Evolutionary conservation across 495 filamentous ascomycete genomes (phyloP), one percentile per base, ranked within the genome.

Genomic region (Neurospora sp.): DNA sequence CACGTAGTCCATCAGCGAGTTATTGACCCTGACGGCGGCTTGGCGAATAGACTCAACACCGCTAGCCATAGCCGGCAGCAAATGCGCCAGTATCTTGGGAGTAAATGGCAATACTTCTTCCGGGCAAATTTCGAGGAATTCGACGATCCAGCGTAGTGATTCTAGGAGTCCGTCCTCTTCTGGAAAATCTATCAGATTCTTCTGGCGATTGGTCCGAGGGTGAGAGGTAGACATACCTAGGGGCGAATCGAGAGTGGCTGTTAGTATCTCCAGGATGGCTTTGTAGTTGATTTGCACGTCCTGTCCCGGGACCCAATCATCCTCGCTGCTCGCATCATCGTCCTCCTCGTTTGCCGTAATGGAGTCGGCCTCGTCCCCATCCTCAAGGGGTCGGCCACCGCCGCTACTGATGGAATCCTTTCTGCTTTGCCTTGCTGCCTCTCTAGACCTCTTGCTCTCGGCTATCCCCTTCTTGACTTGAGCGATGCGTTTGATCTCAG

Each of bases 71-170:
- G 94, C 94, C 21, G 96, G 96, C 13, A 99, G 88, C 9, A 99
- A 91, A 77, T 97, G 94, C 2, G 93, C 93, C 42, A 99, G 83
- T 59, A 99, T 89, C 70, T 93, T 90, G 17, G 96, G 96, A 2
- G 97, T 94, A 80, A 98, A 98, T 3, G 91, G 91, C 42, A 99
- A 87, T n/a, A 99, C 95, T 75, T 98, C 96, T 79, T 97, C 96
- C 5, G 96, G 95, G 75, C 93, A 97, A 66, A 99, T 97, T 54
- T 97, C 94, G 75, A 99, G 93, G 78, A 99, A 98, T 62, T 90
- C 91, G 73, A 97, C 94, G 76, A 98, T 93, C 96, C 96, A 99
- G 48, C 94, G 89, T 24, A 99, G 85, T 13, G 96, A 93, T 69
- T 94, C 96, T 59, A 97, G 84, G 76, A 97, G 89, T 72, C 96